Conservation (phyloP, 2,329 filamentous ascomycete genomes). For the Calonectria hawksworthii region DNA sequence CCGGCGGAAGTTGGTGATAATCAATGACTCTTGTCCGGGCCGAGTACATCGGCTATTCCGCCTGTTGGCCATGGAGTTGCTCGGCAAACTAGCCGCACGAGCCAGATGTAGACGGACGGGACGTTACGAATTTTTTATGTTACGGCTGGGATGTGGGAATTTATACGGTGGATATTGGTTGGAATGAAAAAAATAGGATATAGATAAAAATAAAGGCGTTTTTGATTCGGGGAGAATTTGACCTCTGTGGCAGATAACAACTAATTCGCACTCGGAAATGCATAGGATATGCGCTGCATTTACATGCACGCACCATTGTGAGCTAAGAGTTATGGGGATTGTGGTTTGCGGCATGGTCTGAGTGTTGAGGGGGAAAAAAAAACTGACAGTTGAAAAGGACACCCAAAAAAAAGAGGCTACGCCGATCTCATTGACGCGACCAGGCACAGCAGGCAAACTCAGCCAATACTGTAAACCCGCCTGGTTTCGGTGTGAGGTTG, state of each 20-base stretch:
- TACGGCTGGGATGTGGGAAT: neutral
- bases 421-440: neutral
- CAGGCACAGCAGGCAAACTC: neutral
- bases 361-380: neutral
- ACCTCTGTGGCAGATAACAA: neutral
- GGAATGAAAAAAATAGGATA: slow-evolving; percentile 2
- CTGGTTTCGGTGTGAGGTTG: slow-evolving; percentile 13
- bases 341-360: neutral
- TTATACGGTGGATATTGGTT: neutral
- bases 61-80: neutral
- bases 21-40: neutral
- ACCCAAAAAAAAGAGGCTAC: neutral
- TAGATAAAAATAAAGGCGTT: slow-evolving; percentile 30
- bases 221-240: neutral
- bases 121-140: neutral
- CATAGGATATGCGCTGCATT: neutral
- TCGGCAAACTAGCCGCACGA: neutral
- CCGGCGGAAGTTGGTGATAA: neutral
- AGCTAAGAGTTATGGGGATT: neutral
- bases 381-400: neutral
- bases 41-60: neutral
- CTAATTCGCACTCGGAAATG: neutral
- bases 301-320: neutral
- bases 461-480: neutral
- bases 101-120: neutral